These are phyloP conservation scores for Saraca asoca DNA, from an alignment of 331 rosid species.

Conservation along the genomic window DNA sequence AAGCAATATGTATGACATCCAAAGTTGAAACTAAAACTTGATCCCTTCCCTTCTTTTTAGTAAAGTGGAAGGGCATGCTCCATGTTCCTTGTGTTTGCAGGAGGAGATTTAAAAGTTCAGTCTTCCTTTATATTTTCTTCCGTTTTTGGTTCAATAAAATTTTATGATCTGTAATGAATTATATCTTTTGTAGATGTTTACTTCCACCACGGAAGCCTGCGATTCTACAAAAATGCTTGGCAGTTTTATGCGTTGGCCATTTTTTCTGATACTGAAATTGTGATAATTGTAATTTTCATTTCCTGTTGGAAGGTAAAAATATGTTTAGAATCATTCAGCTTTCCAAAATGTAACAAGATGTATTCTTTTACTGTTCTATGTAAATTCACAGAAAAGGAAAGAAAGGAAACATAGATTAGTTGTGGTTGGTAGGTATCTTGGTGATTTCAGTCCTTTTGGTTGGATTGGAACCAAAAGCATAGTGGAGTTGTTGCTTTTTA, in stretches of 20 bases:
- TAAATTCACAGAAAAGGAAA: constrained; percentile 16
- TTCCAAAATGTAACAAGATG: constrained; percentile 2
- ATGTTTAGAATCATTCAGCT: constrained; percentile 7
- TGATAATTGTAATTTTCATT: neutral
- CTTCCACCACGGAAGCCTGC: constrained; percentile 3
- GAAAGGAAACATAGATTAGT: neutral
- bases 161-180: constrained; percentile 7
- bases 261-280: neutral
- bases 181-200: constrained; percentile 11
- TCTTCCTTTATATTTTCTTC: constrained; percentile 11
- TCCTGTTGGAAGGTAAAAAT: neutral
- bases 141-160: constrained; percentile 4
- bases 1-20: constrained; percentile 3
- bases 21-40: neutral
- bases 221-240: neutral
- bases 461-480: constrained; percentile 6
- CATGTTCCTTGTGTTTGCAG: constrained; percentile 9
- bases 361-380: constrained; percentile 1
- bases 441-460: neutral
- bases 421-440: neutral
- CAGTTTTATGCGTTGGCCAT: neutral
- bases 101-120: constrained; percentile 17
- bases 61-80: constrained; percentile 6
- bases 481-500: neutral
- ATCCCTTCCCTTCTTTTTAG: neutral